Conservation (phyloP, 768 basidiomycete species). For the Serendipita sp. region DNA sequence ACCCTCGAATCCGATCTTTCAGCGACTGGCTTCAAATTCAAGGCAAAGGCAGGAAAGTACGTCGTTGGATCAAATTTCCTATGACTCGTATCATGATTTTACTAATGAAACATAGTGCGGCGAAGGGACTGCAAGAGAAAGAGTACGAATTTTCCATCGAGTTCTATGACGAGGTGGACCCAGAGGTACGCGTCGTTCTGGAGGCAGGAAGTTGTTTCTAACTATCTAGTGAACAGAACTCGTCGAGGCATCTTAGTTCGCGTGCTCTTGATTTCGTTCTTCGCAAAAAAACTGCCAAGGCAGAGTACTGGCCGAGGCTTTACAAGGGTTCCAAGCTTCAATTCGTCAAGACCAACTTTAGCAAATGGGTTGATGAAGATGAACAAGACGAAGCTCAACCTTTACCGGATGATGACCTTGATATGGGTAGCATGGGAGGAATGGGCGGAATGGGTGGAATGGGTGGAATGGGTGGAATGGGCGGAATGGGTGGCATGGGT, state of each 20-base stretch:
- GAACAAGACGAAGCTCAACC: slow-evolving; percentile 52
- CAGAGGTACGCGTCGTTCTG: slow-evolving; percentile 41
- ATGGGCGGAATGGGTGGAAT: slow-evolving; percentile 8
- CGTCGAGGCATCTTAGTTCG: slow-evolving; percentile 42
- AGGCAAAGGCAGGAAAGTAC: slow-evolving; percentile 50
- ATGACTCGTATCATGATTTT: slow-evolving; percentile 16
- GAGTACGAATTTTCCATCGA: slow-evolving; percentile 64
- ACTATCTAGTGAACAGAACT: slow-evolving; percentile 27
- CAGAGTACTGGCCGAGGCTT: slow-evolving; percentile 85
- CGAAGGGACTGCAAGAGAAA: slow-evolving; percentile 31
- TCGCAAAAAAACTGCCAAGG: slow-evolving; percentile 60
- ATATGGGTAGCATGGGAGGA: slow-evolving; percentile 20
- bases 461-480: slow-evolving; percentile 15
- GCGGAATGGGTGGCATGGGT: slow-evolving; percentile 24
- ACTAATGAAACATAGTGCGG: slow-evolving; percentile 15
- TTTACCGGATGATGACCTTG: slow-evolving; percentile 24
- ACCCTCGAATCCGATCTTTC: slow-evolving; percentile 48
- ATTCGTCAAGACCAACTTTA: slow-evolving; percentile 89
- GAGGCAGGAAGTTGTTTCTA: slow-evolving; percentile 5
- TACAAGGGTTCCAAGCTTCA: slow-evolving; percentile 67
- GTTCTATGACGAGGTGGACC: slow-evolving; percentile 57
- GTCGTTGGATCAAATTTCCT: slow-evolving; percentile 15
- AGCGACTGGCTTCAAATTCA: slow-evolving; percentile 42
- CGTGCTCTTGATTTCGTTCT: slow-evolving; percentile 55
- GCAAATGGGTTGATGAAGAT: slow-evolving; percentile 94